Percentiles rank a stretch among this genome's conserved stretches.
Conservation (phyloP, 805 yeast species). For the Candida argentea region DNA sequence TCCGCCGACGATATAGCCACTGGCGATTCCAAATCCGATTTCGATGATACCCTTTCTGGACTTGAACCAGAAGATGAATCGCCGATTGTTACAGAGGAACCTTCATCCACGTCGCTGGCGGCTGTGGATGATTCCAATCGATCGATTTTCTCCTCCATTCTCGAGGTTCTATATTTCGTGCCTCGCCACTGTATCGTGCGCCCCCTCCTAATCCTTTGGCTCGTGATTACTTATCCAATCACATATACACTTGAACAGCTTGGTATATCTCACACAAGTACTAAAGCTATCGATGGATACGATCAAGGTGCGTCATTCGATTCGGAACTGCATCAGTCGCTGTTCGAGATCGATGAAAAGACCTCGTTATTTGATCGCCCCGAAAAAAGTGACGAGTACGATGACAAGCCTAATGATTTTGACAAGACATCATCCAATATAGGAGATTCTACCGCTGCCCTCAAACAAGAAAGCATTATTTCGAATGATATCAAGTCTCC, state of each 20-base stretch:
- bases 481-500: slow-evolving; percentile 34
- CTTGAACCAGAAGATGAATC: slow-evolving; percentile 1
- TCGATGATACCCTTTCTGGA: background rate
- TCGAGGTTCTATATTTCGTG: slow-evolving; percentile 28
- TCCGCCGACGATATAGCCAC: slow-evolving; percentile 4
- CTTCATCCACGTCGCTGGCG: background rate
- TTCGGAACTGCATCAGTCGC: background rate
- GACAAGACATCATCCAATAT: no score
- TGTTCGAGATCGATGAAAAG: slow-evolving; percentile 16
- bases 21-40: slow-evolving; percentile 1
- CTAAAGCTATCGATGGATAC: background rate
- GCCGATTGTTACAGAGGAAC: background rate
- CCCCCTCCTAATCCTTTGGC: slow-evolving; percentile 43
- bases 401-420: no score
- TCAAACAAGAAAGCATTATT: slow-evolving; percentile 30
- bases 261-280: slow-evolving; percentile 5
- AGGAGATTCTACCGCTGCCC: no score
- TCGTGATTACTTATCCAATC: slow-evolving; percentile 47
- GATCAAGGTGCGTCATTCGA: background rate
- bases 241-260: slow-evolving; percentile 24
- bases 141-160: background rate
- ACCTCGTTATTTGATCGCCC: slow-evolving; percentile 27
- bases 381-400: no score
- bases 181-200: slow-evolving; percentile 42
- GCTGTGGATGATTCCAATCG: background rate